These are phyloP conservation scores for Coleophoma cylindrospora DNA, from an alignment of 2,329 filamentous ascomycete genomes.

Conservation along the genomic window DNA sequence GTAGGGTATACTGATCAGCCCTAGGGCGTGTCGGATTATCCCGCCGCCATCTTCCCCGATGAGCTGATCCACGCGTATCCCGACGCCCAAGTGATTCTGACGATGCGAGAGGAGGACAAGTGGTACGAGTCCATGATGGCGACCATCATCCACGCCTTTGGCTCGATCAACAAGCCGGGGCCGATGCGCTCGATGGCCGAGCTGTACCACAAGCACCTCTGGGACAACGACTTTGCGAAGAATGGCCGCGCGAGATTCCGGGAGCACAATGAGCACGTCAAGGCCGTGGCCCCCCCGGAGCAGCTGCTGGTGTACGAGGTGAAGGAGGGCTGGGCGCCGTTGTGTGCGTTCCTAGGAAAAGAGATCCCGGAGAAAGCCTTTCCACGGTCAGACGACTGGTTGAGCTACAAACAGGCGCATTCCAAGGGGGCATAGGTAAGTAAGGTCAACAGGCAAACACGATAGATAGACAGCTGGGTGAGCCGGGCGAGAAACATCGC, in stretches of 20 bases:
- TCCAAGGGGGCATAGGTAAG: no score
- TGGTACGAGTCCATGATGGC: constrained; percentile 9
- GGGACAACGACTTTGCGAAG: constrained; percentile 3
- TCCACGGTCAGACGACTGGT: constrained; percentile 2
- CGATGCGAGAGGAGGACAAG: constrained; percentile 10
- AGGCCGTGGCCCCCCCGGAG: not conserved
- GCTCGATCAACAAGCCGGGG: not conserved
- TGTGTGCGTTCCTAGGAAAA: constrained; percentile 13
- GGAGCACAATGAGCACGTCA: constrained; percentile 8
- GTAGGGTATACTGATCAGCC: not conserved
- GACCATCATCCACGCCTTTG: constrained; percentile 4
- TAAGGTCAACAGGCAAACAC: no score
- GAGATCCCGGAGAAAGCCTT: constrained; percentile 5
- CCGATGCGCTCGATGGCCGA: not conserved
- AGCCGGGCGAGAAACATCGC: no score
- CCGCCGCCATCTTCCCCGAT: constrained; percentile 25
- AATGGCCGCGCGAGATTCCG: constrained; percentile 4
- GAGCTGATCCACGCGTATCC: constrained; percentile 15
- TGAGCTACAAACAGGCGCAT: constrained; percentile 1
- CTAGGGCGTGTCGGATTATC: constrained; percentile 24
- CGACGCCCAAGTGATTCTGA: constrained; percentile 13
- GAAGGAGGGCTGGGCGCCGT: constrained; percentile 11
- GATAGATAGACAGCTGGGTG: no score
- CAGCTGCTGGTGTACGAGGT: constrained; percentile 10
- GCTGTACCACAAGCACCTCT: constrained; percentile 3